phyloP scores from a whole-genome alignment of 1,284 basidiomycete species.

The Fomes fomentarius region DNA sequence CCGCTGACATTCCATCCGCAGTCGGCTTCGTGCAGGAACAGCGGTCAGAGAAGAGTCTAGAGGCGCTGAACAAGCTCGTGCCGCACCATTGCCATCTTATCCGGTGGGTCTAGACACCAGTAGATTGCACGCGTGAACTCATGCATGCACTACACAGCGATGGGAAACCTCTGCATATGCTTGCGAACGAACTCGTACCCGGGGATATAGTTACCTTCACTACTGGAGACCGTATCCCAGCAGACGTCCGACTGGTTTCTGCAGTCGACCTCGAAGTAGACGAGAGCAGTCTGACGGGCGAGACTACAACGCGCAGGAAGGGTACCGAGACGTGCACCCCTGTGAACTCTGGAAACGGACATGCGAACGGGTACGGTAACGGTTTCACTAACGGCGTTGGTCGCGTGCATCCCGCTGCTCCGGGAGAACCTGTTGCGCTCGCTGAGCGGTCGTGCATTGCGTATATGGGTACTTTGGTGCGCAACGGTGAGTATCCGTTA shows the following conservation, averaged over 20 bases:
- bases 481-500: constrained; percentile 61
- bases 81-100: constrained; percentile 95
- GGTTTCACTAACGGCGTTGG: constrained; percentile 19
- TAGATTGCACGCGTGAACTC: constrained; percentile 12
- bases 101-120: constrained; percentile 50
- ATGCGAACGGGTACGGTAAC: constrained; percentile 17
- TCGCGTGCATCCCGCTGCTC: constrained; percentile 2
- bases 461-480: constrained; percentile 97
- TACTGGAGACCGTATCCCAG: constrained; percentile 94
- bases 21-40: constrained; percentile 97
- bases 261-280: constrained; percentile 91
- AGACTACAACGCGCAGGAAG: constrained; percentile 85
- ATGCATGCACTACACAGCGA: constrained; percentile 51
- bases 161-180: constrained; percentile 72
- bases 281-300: constrained; percentile 94
- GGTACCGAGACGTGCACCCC: constrained; percentile 53
- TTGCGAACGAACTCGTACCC: constrained; percentile 94
- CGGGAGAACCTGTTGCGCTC: constrained; percentile 63
- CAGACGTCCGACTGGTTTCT: constrained; percentile 84
- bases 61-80: constrained; percentile 95
- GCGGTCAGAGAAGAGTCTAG: constrained; percentile 92
- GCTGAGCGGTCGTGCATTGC: constrained; percentile 90
- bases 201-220: constrained; percentile 91
- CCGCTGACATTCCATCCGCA: constrained; percentile 31
- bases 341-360: constrained; percentile 16